Base-by-base conservation (phyloP, 192 early-diverging fungal species). In the Backusella australiensis region DNA sequence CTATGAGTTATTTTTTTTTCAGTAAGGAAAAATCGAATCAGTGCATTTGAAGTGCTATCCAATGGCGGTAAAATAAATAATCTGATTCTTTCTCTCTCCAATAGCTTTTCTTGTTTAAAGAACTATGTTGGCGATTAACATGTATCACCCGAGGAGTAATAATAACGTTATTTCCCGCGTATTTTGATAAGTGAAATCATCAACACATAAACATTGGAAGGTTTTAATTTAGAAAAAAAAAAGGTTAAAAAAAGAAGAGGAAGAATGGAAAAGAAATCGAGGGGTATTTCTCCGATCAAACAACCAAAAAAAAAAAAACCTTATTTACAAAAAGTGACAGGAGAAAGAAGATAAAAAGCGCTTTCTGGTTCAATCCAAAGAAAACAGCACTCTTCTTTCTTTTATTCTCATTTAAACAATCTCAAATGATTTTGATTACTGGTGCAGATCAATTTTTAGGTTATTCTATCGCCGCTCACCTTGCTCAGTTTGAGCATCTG, bases 391-490 rank as follows among this genome's bases (percentile, higher is more conserved):
- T 63, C 12, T 63, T 63, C 56, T 63, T 63, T 23, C 26, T 63
- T 23, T 63, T 63, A 23, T 63, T 63, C 23, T 63, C 23, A 63
- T 63, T 63, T 12, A 35, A 67, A 12, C 21, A 1, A 17, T 67
- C 32, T 23, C 2, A 23, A 41, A 80, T 80, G 80, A 59, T 81
- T 65, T 68, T 81, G 8, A 81, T 81, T 34, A 78, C 80, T 6
- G 36, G 59, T 6, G 80, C 73, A 19, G 80, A 81, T 35, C 75
- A 81, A 49, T 77, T 59, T 59, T n/a, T 81, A 15, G 80, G 80
- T 0, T 69, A 77, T 59, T 52, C 73, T n/a, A 67, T 81, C 39
- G 67, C 73, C 15, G 75, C 76, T 21, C 76, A 81, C 38, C 35
- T 81, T 7, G 65, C 72, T 6, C 65, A 71, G 23, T 59, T 72